These are phyloP conservation scores for Ceratobasidium theobromae DNA, from an alignment of 1,284 basidiomycete genomes.

Conservation along the genomic window DNA sequence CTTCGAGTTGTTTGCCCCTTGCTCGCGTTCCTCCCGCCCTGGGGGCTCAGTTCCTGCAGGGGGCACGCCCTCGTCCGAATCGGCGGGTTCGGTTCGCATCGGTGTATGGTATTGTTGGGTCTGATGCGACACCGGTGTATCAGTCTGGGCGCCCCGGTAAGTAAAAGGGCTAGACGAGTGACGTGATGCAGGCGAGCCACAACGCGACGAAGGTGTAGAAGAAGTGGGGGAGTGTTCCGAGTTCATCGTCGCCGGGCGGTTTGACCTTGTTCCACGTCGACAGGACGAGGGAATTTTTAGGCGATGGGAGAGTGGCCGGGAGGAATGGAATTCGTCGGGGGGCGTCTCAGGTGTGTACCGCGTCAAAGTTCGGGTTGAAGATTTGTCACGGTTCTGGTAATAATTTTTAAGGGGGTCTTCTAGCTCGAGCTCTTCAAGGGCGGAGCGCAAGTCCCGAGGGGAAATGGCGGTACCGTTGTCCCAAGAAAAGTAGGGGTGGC, in stretches of 20 bases:
- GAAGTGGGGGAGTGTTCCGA: slow-evolving; percentile 2
- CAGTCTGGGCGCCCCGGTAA: background rate
- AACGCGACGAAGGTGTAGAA: slow-evolving; percentile 10
- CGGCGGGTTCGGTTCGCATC: background rate
- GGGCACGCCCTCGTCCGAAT: background rate
- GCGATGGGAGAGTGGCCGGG: background rate
- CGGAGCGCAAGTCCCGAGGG: slow-evolving; percentile 9
- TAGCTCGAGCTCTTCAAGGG: slow-evolving; percentile 18
- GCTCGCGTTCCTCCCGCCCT: slow-evolving; percentile 17
- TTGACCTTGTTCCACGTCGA: slow-evolving; percentile 1
- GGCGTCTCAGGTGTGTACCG: slow-evolving; percentile 4
- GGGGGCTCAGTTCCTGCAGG: slow-evolving; percentile 18
- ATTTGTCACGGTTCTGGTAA: background rate
- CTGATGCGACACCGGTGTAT: background rate
- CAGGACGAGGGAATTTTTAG: slow-evolving; percentile 9
- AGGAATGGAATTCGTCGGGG: background rate
- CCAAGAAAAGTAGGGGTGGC: background rate
- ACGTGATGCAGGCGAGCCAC: slow-evolving; percentile 1
- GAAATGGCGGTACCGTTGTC: background rate
- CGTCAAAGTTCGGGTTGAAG: background rate
- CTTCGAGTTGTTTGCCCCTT: background rate
- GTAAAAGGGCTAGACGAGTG: slow-evolving; percentile 15
- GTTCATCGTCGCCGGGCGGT: slow-evolving; percentile 1
- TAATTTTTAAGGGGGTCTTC: background rate
- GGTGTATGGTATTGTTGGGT: background rate